These are phyloP conservation scores for Pythium utonaiense DNA, from an alignment of 352 stramenopile genomes.

Conservation along the genomic window DNA sequence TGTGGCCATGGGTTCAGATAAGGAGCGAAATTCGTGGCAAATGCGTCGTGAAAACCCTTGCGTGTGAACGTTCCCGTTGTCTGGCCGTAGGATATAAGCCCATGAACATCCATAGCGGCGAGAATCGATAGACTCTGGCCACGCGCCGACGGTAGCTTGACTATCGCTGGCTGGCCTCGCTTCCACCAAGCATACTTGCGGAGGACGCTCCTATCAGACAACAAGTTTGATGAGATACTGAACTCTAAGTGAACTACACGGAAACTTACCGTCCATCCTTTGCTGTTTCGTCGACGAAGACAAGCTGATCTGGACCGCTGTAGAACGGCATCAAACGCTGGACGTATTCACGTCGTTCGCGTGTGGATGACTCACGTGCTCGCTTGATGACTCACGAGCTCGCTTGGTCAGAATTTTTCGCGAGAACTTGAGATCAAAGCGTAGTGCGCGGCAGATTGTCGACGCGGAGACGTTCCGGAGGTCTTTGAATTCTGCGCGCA, in stretches of 20 bases:
- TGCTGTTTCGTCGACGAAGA: conserved; percentile 21
- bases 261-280: too few species aligned
- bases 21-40: conserved; percentile 52
- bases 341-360: conserved; percentile 1
- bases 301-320: conserved; percentile 19
- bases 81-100: conserved; percentile 15
- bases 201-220: conserved; percentile 10
- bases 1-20: conserved; percentile 89
- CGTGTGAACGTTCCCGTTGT: conserved; percentile 46
- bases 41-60: conserved; percentile 80
- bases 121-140: conserved; percentile 18
- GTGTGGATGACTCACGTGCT: background rate
- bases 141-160: conserved; percentile 9
- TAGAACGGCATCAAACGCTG: conserved; percentile 16
- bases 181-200: conserved; percentile 16
- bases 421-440: conserved; percentile 22
- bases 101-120: conserved; percentile 14
- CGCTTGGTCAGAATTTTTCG: background rate
- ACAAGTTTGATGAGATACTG: too few species aligned
- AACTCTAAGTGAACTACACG: too few species aligned
- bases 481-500: conserved; percentile 3
- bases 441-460: conserved; percentile 22
- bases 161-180: conserved; percentile 1
- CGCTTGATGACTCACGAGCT: background rate
- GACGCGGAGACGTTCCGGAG: conserved; percentile 7